Evolutionary conservation across 345 rosid genomes (phyloP), one percentile per base, ranked within the genome.

Genomic region (Salix koriyanagi): DNA sequence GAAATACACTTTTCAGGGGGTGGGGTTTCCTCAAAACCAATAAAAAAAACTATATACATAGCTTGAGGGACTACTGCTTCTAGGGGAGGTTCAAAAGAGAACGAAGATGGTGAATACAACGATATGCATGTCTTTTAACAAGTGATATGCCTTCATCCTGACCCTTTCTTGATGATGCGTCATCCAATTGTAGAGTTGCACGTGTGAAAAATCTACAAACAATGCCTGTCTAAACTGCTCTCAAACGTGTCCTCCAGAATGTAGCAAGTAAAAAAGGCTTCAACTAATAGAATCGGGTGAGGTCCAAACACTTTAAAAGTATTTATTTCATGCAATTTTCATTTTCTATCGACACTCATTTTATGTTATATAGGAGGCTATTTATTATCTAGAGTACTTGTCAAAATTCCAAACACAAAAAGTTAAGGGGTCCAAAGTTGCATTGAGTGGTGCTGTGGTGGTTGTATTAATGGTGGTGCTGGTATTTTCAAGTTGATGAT

Each of bases 211-310:
- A 90, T 10, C 94, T 94, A 2, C 89, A 90, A 62, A 76, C 74
- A 5, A 89, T 81, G 18, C 97, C 97, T 0, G 87, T 85, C 28
- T 87, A 50, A 12, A 84, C 86, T 74, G 97, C 92, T 77, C 97
- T 97, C 0, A 91, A 70, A 79, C 91, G 94, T 64, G 94, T 82
- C 97, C 98, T 94, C 80, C 58, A 75, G 65, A 58, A 56, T 60
- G 4, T 62, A 48, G 16, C 67, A 69, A 48, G 34, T 56, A 1
- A 8, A 54, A 37, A 18, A 39, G 48, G 48, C 16, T 37, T 21
- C 42, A 41, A 10, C 50, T 39, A 8, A 1, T 7, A 8, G 41
- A 37, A 8, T 37, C 41, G 41, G 41, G 41, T 37, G 41, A 9
- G 41, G 41, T 2, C 25, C 25, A 25, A 25, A 25, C 41, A 37